Evolutionary conservation across 2,329 filamentous ascomycete genomes (phyloP).

Genomic region (Ilyonectria mors-panacis): DNA sequence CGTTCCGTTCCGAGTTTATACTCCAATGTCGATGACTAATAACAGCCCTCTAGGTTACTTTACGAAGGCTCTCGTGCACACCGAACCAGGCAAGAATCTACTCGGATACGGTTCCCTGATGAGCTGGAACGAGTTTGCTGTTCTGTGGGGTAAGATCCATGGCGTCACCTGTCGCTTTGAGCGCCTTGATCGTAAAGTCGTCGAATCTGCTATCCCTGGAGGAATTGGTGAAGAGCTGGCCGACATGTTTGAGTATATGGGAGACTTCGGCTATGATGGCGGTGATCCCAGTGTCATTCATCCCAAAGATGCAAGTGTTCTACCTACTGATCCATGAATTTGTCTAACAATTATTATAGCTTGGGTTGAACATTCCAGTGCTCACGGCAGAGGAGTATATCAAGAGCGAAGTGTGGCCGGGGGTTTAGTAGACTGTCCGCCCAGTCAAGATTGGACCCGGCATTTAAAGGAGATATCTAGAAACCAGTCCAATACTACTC

Average conservation of each 20-base stretch:
- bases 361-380: background rate
- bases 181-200: background rate
- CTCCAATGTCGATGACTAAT: background rate
- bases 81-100: background rate
- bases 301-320: background rate
- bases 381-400: too few relatives aligned
- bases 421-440: too few relatives aligned
- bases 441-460: too few relatives aligned
- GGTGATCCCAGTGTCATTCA: background rate
- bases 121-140: constrained; percentile 9
- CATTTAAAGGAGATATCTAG: too few relatives aligned
- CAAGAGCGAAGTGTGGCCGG: too few relatives aligned
- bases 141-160: background rate
- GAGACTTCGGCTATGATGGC: constrained; percentile 7
- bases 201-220: constrained; percentile 2
- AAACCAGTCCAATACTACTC: too few relatives aligned
- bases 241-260: constrained; percentile 12
- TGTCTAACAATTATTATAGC: background rate
- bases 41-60: background rate
- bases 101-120: background rate
- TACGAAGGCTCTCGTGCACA: background rate
- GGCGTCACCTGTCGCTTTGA: background rate
- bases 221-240: constrained; percentile 13
- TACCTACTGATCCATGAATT: too few relatives aligned
- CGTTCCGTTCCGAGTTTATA: too few relatives aligned